These are phyloP conservation scores for Cymbopogon flexuosus DNA, from an alignment of 202 grass and related monocot species.

Conservation along the genomic window DNA sequence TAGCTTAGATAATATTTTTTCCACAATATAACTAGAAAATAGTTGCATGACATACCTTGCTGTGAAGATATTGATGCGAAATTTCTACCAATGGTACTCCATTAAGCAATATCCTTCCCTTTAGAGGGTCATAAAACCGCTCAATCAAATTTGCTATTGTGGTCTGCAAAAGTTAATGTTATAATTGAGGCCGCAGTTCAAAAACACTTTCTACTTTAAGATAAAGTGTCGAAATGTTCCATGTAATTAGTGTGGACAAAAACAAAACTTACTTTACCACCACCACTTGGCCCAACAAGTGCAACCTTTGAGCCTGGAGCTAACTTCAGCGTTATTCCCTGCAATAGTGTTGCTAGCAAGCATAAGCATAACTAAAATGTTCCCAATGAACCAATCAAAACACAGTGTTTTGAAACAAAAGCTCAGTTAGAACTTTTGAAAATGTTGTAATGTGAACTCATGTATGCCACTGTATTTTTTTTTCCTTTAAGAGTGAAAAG, in stretches of 20 bases:
- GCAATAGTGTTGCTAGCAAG: constrained; percentile 31
- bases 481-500: neutral
- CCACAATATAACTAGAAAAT: neutral
- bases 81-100: constrained; percentile 78
- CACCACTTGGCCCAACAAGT: constrained; percentile 97
- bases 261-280: constrained; percentile 71
- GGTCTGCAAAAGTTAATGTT: constrained; percentile 48
- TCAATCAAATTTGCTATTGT: constrained; percentile 99
- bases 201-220: constrained; percentile 24
- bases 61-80: constrained; percentile 79
- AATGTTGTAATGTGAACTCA: neutral
- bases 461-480: neutral
- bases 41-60: constrained; percentile 52
- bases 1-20: constrained; percentile 12
- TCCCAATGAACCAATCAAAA: neutral
- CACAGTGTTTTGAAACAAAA: neutral
- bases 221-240: neutral
- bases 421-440: neutral
- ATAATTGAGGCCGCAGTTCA: neutral
- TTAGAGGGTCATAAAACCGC: constrained; percentile 95
- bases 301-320: constrained; percentile 88
- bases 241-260: constrained; percentile 5
- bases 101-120: constrained; percentile 82
- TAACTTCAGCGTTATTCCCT: constrained; percentile 96
- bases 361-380: constrained; percentile 9